Conservation (phyloP, 257 asterid species). For the Solanum habrochaites region DNA sequence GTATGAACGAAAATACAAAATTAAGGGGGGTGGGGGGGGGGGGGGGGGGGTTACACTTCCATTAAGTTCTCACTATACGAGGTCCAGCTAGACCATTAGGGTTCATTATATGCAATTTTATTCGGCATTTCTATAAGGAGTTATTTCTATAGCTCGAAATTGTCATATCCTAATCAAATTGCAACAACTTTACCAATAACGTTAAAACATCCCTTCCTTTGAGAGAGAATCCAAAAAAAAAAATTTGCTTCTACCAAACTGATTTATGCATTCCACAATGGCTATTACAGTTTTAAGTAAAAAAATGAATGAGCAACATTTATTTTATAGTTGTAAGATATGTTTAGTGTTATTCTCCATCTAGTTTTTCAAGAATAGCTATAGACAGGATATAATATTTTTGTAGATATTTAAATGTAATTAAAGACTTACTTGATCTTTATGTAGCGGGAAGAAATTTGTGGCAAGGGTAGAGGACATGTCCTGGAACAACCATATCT, state of each 20-base stretch:
- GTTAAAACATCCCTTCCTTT: neutral
- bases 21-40: fast-evolving
- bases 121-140: too few relatives aligned
- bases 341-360: neutral
- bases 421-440: slow-evolving; percentile 10
- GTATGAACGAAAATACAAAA: neutral
- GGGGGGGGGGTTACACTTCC: too few relatives aligned
- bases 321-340: neutral
- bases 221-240: neutral
- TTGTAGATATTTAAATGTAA: neutral
- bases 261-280: neutral
- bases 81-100: too few relatives aligned
- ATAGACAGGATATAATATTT: neutral
- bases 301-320: neutral
- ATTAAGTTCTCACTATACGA: too few relatives aligned
- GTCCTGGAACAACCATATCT: neutral
- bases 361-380: neutral
- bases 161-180: neutral
- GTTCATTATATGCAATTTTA: too few relatives aligned
- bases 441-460: slow-evolving; percentile 1
- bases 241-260: neutral
- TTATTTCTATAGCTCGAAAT: too few relatives aligned
- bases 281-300: neutral
- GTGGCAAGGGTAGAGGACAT: neutral
- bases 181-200: neutral